These are phyloP conservation scores for Akebia trifoliata DNA, from an alignment of 164 flowering plant genomes.

Conservation along the genomic window DNA sequence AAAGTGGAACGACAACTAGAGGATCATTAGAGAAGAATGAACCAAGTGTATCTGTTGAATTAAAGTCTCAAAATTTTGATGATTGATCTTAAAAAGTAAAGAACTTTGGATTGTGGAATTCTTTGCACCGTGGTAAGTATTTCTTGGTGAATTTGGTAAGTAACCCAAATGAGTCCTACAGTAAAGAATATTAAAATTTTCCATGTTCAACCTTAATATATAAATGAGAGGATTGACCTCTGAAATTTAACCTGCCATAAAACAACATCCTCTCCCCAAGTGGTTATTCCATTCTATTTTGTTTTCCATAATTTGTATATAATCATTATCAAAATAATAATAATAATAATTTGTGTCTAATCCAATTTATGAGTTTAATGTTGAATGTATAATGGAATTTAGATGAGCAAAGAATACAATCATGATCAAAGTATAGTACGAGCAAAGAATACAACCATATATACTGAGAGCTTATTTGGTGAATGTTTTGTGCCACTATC, in stretches of 20 bases:
- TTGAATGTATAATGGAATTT: background rate
- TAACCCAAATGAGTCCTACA: background rate
- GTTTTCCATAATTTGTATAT: background rate
- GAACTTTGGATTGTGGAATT: conserved; percentile 97
- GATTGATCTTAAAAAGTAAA: conserved; percentile 78
- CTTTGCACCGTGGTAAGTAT: conserved; percentile 95
- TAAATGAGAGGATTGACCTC: background rate
- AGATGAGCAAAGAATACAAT: too few species aligned
- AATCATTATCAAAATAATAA: too few species aligned
- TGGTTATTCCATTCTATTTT: too few species aligned
- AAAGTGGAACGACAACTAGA: conserved; percentile 66
- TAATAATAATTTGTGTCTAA: too few species aligned
- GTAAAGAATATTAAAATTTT: too few species aligned
- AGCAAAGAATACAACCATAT: too few species aligned
- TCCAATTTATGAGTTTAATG: background rate
- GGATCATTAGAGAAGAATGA: conserved; percentile 67
- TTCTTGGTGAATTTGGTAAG: background rate
- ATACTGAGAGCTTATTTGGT: too few species aligned
- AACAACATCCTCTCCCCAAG: too few species aligned
- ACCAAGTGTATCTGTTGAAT: conserved; percentile 69
- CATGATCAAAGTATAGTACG: too few species aligned
- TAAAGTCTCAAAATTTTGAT: conserved; percentile 80
- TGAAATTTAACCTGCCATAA: background rate
- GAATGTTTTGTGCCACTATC: too few species aligned
- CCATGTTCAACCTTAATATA: background rate